Conservation (phyloP, 1,139 yeast genomes). For the Debaryomyces fabryi region DNA sequence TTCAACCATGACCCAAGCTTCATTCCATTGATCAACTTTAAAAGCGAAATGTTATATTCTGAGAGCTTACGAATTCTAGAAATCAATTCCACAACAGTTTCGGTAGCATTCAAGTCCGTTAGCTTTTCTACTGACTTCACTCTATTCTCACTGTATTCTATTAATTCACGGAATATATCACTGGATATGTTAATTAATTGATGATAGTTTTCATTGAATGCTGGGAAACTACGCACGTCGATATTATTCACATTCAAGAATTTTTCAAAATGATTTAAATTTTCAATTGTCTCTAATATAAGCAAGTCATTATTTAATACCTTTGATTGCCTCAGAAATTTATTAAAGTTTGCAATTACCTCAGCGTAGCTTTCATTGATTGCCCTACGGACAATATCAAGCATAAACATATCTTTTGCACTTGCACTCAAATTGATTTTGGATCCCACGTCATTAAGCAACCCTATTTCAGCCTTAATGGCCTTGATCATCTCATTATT, state of each 20-base stretch:
- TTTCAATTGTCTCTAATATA: slow-evolving; percentile 49
- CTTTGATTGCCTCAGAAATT: slow-evolving; percentile 15
- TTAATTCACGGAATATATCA: slow-evolving; percentile 57
- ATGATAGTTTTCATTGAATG: slow-evolving; percentile 17
- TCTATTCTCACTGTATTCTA: slow-evolving; percentile 55
- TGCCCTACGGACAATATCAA: slow-evolving; percentile 25
- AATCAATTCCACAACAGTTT: slow-evolving; percentile 65
- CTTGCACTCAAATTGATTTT: slow-evolving; percentile 18
- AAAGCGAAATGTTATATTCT: slow-evolving; percentile 60
- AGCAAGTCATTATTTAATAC: slow-evolving; percentile 34
- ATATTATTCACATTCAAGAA: slow-evolving; percentile 17
- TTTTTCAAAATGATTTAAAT: slow-evolving; percentile 27
- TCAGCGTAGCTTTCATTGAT: slow-evolving; percentile 27
- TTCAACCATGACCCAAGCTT: slow-evolving; percentile 75
- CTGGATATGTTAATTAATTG: slow-evolving; percentile 25
- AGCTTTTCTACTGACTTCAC: slow-evolving; percentile 45
- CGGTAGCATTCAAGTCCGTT: slow-evolving; percentile 68
- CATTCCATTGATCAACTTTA: slow-evolving; percentile 52
- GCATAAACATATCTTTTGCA: slow-evolving; percentile 17
- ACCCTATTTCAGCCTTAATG: slow-evolving; percentile 49
- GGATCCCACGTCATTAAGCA: slow-evolving; percentile 35
- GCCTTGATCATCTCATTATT: slow-evolving; percentile 54
- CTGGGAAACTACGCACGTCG: slow-evolving; percentile 12
- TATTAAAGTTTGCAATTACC: slow-evolving; percentile 18
- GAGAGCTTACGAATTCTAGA: slow-evolving; percentile 65